Evolutionary conservation across 2,329 filamentous ascomycete genomes (phyloP), one percentile per base, ranked within the genome.

Genomic region (Pseudogymnoascus sp.): DNA sequence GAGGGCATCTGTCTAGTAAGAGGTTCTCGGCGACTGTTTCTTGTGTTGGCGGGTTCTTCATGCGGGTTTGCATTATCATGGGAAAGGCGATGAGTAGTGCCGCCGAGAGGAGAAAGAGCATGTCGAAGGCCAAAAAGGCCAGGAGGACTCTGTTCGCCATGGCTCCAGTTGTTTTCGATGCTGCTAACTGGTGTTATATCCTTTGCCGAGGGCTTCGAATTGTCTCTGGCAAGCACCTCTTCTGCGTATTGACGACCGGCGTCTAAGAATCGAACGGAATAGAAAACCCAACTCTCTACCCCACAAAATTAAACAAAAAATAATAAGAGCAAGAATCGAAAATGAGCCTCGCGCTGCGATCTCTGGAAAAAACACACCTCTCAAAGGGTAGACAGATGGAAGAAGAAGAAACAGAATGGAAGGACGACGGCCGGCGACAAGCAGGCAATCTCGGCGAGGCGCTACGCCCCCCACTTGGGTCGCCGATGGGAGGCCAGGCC

Each of bases 131-230:
- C 63, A 83, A 69, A 71, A 80, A 85, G 64, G 78, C 75, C 68
- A 80, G 69, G 66, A 83, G 77, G 45, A 84, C 74, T 65, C 78
- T 81, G 74, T 82, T 79, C 69, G 76, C 75, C 76, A 79, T 82
- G 66, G 29, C 5, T 55, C 6, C 19, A 8, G 11, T 33, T 12
- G 49, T 55, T n/a, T 29, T 55, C 16, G 16, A 19, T 14, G 16
- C n/a, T 55, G 49, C 33, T 3, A 33, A 55, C 5, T 19, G 49
- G 49, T 33, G 29, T 16, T 55, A 10, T 55, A 4, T 55, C 29
- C 29, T 55, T 55, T 26, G 49, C 26, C 49, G 29, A 55, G 29
- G 49, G 29, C 10, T 12, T 52, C 4, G 23, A 3, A 7, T 31
- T n/a, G 45, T 31, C n/a, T 6, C 45, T 31, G 8, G 14, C 26